These are phyloP conservation scores for Pichia heedii DNA, from an alignment of 805 yeast species.

Conservation along the genomic window DNA sequence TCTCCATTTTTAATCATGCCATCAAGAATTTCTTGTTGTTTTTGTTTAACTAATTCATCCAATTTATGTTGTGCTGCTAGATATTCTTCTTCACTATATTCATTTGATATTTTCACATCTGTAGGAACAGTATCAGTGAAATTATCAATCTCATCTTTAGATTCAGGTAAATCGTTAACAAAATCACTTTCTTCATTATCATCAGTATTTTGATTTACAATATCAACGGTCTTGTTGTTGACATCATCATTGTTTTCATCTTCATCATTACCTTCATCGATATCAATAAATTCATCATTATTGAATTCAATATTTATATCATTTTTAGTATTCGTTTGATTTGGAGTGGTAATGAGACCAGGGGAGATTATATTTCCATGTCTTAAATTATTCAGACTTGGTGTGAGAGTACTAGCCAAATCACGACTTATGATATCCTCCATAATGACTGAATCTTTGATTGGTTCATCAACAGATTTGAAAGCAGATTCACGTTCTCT, in stretches of 20 bases:
- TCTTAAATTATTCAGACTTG: neutral
- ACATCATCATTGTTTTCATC: neutral
- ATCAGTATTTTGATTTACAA: neutral
- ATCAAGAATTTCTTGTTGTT: conserved; percentile 23
- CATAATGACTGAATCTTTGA: conserved; percentile 10
- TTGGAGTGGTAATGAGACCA: neutral
- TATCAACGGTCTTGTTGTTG: neutral
- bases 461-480: conserved; percentile 8
- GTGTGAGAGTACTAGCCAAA: neutral
- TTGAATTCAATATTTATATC: conserved; percentile 2
- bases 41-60: conserved; percentile 19
- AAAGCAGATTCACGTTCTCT: conserved; percentile 24
- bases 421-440: conserved; percentile 8
- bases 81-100: conserved; percentile 20
- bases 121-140: neutral
- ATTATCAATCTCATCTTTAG: conserved; percentile 5
- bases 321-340: neutral
- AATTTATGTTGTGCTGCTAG: conserved; percentile 20
- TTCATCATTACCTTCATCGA: neutral
- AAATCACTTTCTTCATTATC: conserved; percentile 4
- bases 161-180: conserved; percentile 6
- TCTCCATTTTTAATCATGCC: conserved; percentile 16
- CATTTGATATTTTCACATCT: neutral
- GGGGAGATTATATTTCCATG: neutral
- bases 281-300: neutral